Evolutionary conservation across 768 basidiomycete genomes (phyloP).

Genomic region (Amanita brunnescens): DNA sequence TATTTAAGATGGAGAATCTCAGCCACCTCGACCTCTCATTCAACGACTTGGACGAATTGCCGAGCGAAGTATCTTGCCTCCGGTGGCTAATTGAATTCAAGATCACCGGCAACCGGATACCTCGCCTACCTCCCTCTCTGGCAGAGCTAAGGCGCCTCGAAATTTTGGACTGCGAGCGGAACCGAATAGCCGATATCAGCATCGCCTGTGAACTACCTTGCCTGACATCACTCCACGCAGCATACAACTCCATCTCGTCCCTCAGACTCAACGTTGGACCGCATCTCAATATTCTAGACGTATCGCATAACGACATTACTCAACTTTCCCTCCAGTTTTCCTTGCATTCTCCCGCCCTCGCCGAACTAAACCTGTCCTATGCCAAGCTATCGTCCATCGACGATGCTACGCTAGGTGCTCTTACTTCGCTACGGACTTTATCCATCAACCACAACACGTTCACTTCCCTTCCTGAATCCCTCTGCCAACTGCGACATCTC

Average conservation of each 20-base stretch:
- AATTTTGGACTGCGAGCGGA: slow-evolving; percentile 79
- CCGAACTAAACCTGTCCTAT: slow-evolving; percentile 76
- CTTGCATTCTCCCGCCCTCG: slow-evolving; percentile 38
- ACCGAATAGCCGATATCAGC: slow-evolving; percentile 70
- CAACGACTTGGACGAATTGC: slow-evolving; percentile 79
- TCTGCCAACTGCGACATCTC: slow-evolving; percentile 68
- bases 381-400: slow-evolving; percentile 83
- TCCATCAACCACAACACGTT: slow-evolving; percentile 84
- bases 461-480: slow-evolving; percentile 71
- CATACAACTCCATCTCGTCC: slow-evolving; percentile 76
- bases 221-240: slow-evolving; percentile 61
- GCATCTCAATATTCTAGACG: slow-evolving; percentile 55
- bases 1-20: slow-evolving; percentile 66
- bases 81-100: slow-evolving; percentile 59
- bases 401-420: slow-evolving; percentile 60
- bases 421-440: slow-evolving; percentile 62
- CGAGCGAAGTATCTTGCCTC: slow-evolving; percentile 70
- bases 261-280: slow-evolving; percentile 74
- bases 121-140: slow-evolving; percentile 58
- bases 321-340: slow-evolving; percentile 55
- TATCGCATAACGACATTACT: slow-evolving; percentile 86
- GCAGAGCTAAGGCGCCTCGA: slow-evolving; percentile 48
- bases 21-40: slow-evolving; percentile 90
- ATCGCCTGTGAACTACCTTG: slow-evolving; percentile 60
- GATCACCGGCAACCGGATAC: slow-evolving; percentile 81